A percentile compares a stretch with the other conserved stretches of the same genome.
These are phyloP conservation scores for Phytophthora hibernalis DNA, from an alignment of 352 stramenopile genomes.

Conservation along the genomic window DNA sequence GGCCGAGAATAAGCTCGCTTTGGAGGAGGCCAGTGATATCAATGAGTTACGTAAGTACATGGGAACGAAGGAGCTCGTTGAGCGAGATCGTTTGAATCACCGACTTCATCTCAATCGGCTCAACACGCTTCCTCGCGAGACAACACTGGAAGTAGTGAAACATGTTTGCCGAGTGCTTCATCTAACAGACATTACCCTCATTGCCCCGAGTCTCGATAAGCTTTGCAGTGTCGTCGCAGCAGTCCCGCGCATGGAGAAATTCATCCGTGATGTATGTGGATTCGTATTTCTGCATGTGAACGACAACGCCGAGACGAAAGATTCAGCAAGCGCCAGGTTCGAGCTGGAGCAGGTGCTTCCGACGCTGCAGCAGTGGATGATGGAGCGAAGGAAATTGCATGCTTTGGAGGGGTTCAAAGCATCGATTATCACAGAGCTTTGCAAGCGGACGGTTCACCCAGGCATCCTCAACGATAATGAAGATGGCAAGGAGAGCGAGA, in stretches of 20 bases:
- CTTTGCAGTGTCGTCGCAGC: constrained; percentile 81
- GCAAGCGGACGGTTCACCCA: constrained; percentile 63
- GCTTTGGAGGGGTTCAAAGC: constrained; percentile 72
- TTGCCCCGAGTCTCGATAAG: constrained; percentile 81
- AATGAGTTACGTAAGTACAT: constrained; percentile 85
- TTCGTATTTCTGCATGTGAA: constrained; percentile 69
- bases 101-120: constrained; percentile 80
- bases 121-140: constrained; percentile 80
- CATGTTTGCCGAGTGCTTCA: constrained; percentile 85
- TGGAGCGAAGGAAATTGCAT: constrained; percentile 61
- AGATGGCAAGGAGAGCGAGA: constrained; percentile 10
- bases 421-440: constrained; percentile 63
- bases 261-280: constrained; percentile 86
- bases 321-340: constrained; percentile 36
- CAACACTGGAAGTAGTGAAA: constrained; percentile 82
- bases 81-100: constrained; percentile 82
- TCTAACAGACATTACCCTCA: constrained; percentile 84
- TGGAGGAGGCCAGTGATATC: constrained; percentile 80
- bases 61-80: constrained; percentile 81
- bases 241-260: constrained; percentile 86
- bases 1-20: constrained; percentile 69
- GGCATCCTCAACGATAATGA: constrained; percentile 38
- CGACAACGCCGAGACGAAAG: constrained; percentile 34
- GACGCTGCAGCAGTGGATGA: constrained; percentile 75
- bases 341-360: constrained; percentile 78